These are phyloP conservation scores for Chrysoporthe cubensis DNA, from an alignment of 2,329 filamentous ascomycete genomes.

Conservation along the genomic window DNA sequence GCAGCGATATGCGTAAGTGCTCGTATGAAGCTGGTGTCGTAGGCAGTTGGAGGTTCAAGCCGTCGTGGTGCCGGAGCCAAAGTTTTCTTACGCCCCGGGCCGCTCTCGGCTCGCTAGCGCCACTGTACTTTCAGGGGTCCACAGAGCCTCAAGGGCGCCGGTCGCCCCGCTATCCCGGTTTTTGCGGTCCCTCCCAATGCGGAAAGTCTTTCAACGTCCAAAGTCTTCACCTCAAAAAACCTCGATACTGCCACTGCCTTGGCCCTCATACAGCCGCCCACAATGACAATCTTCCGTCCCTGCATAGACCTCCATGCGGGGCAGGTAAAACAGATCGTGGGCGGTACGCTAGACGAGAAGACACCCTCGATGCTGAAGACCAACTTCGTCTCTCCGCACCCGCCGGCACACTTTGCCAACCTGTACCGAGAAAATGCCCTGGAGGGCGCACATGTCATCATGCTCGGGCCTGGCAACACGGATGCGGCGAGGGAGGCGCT, in stretches of 20 bases:
- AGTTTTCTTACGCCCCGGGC: constrained; percentile 1
- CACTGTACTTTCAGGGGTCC: not conserved
- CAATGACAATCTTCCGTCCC: constrained; percentile 91
- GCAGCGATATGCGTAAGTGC: too few relatives aligned
- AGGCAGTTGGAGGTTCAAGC: not conserved
- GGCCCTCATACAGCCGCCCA: constrained; percentile 26
- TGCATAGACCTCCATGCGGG: constrained; percentile 98
- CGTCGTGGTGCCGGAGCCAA: not conserved
- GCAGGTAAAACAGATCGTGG: constrained; percentile 97
- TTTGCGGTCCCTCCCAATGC: not conserved
- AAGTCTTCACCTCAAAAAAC: not conserved
- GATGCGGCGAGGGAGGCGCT: constrained; percentile 79
- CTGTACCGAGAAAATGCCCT: constrained; percentile 79
- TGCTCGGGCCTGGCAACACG: constrained; percentile 89
- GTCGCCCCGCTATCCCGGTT: not conserved
- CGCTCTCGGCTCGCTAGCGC: constrained; percentile 15
- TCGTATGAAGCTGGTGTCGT: not conserved
- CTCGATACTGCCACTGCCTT: not conserved
- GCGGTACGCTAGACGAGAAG: constrained; percentile 79
- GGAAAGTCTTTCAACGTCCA: not conserved
- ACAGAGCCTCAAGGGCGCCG: not conserved
- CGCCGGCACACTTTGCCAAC: constrained; percentile 77
- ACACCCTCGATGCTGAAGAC: constrained; percentile 71
- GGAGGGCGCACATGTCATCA: constrained; percentile 88
- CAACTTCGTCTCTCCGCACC: constrained; percentile 87